These are phyloP conservation scores for Linum tenue DNA, from an alignment of 345 rosid genomes.

Conservation along the genomic window DNA sequence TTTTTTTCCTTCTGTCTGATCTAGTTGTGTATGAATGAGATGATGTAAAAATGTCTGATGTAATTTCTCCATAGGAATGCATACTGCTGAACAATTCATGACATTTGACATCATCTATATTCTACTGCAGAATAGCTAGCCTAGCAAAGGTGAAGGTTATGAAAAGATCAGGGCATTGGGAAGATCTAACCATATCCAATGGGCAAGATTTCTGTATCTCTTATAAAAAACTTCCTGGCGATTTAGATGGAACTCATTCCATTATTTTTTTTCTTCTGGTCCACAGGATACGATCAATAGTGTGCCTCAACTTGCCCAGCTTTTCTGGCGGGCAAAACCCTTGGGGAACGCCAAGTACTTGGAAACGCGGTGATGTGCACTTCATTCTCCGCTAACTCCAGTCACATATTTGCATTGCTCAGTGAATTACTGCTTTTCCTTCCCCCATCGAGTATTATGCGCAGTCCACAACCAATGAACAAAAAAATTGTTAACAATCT, in stretches of 20 bases:
- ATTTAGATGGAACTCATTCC: background rate
- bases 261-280: slow-evolving; percentile 3
- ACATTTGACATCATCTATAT: slow-evolving; percentile 1
- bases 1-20: background rate
- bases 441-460: too few relatives aligned
- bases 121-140: slow-evolving; percentile 61
- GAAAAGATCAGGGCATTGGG: slow-evolving; percentile 57
- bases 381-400: slow-evolving; percentile 3
- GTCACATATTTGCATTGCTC: background rate
- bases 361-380: slow-evolving; percentile 40
- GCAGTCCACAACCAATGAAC: too few relatives aligned
- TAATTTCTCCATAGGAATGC: too few relatives aligned
- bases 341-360: slow-evolving; percentile 72
- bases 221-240: background rate
- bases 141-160: slow-evolving; percentile 74
- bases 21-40: background rate
- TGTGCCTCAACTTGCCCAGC: slow-evolving; percentile 87
- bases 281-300: slow-evolving; percentile 73
- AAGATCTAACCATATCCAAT: slow-evolving; percentile 57
- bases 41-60: too few relatives aligned
- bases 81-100: too few relatives aligned
- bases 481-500: too few relatives aligned
- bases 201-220: slow-evolving; percentile 29
- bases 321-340: slow-evolving; percentile 92
- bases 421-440: background rate